phyloP scores from a whole-genome alignment of 257 asterid species.

The Cordia subcordata region DNA sequence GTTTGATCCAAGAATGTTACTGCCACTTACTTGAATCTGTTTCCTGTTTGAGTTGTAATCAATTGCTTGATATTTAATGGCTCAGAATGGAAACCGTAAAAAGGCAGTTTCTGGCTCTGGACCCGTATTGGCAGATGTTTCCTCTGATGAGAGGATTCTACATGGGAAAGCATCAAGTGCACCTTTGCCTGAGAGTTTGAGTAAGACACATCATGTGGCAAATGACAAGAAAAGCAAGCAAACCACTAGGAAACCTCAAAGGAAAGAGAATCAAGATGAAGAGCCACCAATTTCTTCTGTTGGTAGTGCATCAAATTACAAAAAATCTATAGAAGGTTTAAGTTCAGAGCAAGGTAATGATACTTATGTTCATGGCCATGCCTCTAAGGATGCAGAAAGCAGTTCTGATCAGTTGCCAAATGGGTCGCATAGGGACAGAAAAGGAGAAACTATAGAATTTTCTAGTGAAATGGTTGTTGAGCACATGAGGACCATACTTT shows the following conservation, averaged over 20 bases:
- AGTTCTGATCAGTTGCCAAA: slow-evolving; percentile 19
- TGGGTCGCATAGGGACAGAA: slow-evolving; percentile 27
- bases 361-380: slow-evolving; percentile 14
- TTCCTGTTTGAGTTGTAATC: neutral
- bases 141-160: slow-evolving; percentile 35
- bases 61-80: slow-evolving; percentile 11
- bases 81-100: slow-evolving; percentile 34
- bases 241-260: slow-evolving; percentile 43
- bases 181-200: slow-evolving; percentile 27
- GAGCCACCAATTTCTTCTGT: slow-evolving; percentile 24
- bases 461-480: slow-evolving; percentile 49
- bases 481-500: slow-evolving; percentile 43
- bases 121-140: slow-evolving; percentile 31
- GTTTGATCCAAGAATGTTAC: slow-evolving; percentile 4
- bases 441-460: slow-evolving; percentile 32
- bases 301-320: slow-evolving; percentile 29
- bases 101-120: slow-evolving; percentile 38
- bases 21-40: neutral
- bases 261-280: slow-evolving; percentile 40
- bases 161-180: slow-evolving; percentile 28
- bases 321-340: slow-evolving; percentile 31
- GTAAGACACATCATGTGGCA: slow-evolving; percentile 28
- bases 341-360: slow-evolving; percentile 30
- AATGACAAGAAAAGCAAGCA: slow-evolving; percentile 46
- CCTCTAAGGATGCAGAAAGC: slow-evolving; percentile 18